Percentiles rank a stretch among this genome's conserved stretches.
phyloP scores from a whole-genome alignment of 495 filamentous ascomycete species.

The Lentithecium fluviatile region DNA sequence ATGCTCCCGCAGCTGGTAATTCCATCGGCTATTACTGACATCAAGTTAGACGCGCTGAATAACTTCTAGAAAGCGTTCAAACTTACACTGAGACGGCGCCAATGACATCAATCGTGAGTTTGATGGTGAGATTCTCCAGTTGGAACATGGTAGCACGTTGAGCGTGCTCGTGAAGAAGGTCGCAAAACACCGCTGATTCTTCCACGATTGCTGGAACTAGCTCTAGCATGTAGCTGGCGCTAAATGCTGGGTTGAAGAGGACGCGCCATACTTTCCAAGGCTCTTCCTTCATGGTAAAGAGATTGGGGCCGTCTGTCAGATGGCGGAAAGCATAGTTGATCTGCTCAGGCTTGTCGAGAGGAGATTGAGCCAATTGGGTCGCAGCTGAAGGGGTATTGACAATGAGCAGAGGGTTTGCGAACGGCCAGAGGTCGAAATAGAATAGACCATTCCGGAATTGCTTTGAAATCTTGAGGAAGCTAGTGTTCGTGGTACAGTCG shows the following conservation, averaged over 20 bases:
- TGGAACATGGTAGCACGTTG: conserved; percentile 33
- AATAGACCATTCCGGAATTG: conserved; percentile 34
- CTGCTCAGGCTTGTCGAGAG: conserved; percentile 3
- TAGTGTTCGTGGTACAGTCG: conserved; percentile 9
- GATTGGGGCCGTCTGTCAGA: conserved; percentile 37
- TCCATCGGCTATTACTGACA: conserved; percentile 22
- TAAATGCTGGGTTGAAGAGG: conserved; percentile 45
- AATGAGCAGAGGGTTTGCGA: conserved; percentile 31
- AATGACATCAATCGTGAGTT: conserved; percentile 44
- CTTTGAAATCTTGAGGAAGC: conserved; percentile 4
- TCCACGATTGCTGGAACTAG: conserved; percentile 41
- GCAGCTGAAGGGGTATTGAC: conserved; percentile 27
- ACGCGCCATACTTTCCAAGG: conserved; percentile 41
- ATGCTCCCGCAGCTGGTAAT: conserved; percentile 34
- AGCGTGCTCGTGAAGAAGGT: conserved; percentile 32
- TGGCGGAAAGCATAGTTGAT: conserved; percentile 35
- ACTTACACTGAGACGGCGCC: conserved; percentile 18
- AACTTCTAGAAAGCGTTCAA: neutral
- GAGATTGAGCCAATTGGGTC: conserved; percentile 32
- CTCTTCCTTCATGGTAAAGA: conserved; percentile 40
- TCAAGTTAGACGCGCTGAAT: neutral
- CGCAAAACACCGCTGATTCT: conserved; percentile 38
- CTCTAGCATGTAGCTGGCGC: conserved; percentile 37
- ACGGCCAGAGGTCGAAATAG: conserved; percentile 43
- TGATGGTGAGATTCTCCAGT: conserved; percentile 37